Conservation (phyloP, 176 grass and related monocot genomes). For the Rhynchospora breviuscula region DNA sequence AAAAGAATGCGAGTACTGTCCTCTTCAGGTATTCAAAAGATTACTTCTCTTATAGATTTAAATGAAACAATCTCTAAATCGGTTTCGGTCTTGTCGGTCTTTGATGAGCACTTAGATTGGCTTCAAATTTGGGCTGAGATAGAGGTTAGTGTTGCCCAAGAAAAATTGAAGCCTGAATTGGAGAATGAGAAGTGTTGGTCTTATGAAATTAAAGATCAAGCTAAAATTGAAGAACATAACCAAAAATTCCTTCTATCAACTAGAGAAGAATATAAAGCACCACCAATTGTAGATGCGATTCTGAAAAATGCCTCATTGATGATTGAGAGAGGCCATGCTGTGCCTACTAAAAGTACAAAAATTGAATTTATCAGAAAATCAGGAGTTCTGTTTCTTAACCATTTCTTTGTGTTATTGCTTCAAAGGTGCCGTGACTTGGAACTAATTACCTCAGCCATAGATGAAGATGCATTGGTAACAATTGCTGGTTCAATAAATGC, state of each 20-base stretch:
- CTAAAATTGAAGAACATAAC: slow-evolving; percentile 13
- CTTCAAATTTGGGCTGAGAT: slow-evolving; percentile 73
- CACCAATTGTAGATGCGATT: slow-evolving; percentile 61
- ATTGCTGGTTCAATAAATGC: slow-evolving; percentile 58
- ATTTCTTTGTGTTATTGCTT: slow-evolving; percentile 58
- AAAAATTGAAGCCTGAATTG: slow-evolving; percentile 60
- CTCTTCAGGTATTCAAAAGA: slow-evolving; percentile 56
- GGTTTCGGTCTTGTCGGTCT: slow-evolving; percentile 71
- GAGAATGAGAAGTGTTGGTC: slow-evolving; percentile 55
- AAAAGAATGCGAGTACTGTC: slow-evolving; percentile 81
- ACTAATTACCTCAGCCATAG: slow-evolving; percentile 39
- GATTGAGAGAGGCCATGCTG: slow-evolving; percentile 62
- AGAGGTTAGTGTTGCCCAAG: slow-evolving; percentile 57
- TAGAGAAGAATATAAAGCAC: slow-evolving; percentile 80
- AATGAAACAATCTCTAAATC: slow-evolving; percentile 52
- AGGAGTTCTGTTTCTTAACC: slow-evolving; percentile 54
- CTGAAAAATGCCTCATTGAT: slow-evolving; percentile 68
- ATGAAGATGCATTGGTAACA: slow-evolving; percentile 49
- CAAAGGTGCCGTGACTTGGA: slow-evolving; percentile 47
- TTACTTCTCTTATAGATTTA: slow-evolving; percentile 37
- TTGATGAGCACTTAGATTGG: slow-evolving; percentile 73
- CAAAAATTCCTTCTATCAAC: slow-evolving; percentile 62
- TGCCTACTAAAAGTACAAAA: slow-evolving; percentile 49
- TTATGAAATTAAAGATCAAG: slow-evolving; percentile 27
- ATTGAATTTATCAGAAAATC: slow-evolving; percentile 60